Evolutionary conservation across 192 early-diverging fungal species (phyloP), one percentile per base, ranked within the genome.

Genomic region (Backusella sp.): DNA sequence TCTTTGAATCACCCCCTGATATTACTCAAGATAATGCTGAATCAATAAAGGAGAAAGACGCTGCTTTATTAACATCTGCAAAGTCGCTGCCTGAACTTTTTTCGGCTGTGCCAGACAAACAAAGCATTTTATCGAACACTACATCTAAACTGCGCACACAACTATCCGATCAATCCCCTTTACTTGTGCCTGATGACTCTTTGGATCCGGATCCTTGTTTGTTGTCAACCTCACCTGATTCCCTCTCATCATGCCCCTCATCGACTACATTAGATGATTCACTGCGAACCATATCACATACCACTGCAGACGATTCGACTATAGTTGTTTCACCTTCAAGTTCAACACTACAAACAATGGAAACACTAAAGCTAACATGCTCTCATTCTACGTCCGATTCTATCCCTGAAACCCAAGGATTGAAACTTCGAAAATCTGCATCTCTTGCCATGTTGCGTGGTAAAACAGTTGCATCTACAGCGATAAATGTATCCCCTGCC

Each of bases 1-100:
- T 93, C 32, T 86, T 91, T 77, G 88, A 83, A 37, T 82, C 80
- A 28, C 56, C 56, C 12, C 56, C 56, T 62, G 56, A 62, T 11
- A 79, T 79, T 32, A 76, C 56, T 28, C 56, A 62, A 62, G 56
- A 62, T 62, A 28, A 21, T 46, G 39, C 28, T 19, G 42, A 42
- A 42, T 46, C 70, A 19, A 75, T 39, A 11, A 32, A 42, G 32
- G 46, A 67, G 17, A n/a, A 39, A 73, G 77, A 78, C 46, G 36
- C 44, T n/a, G 46, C 37, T 6, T 39, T 75, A 7, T 49, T 74
- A 36, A 26, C 78, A 11, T 62, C 78, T 28, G 73, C 53, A 21
- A 66, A 70, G 23, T 74, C 78, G 14, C 37, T 79, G 15, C 78
- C 78, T 17, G 78, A 79, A 49, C 73, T 73, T 17, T 66, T 73